Conservation (phyloP, 2,329 filamentous ascomycete genomes). For the Cladophialophora exuberans region DNA sequence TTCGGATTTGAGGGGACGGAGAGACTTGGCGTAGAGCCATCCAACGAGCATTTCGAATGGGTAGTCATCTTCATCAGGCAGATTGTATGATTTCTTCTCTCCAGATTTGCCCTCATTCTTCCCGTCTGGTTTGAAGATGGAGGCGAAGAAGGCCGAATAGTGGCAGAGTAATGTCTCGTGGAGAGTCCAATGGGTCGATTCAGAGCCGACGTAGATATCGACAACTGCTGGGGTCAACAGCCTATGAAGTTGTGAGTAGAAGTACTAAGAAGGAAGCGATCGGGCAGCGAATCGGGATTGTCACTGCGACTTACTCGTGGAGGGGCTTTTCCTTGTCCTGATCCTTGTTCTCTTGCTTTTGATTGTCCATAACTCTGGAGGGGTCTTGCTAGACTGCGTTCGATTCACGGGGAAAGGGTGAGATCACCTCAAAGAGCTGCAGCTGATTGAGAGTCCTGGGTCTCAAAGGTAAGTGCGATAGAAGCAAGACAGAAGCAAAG, state of each 20-base stretch:
- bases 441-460: background rate
- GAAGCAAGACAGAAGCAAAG: background rate
- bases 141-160: constrained; percentile 58
- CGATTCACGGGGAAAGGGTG: background rate
- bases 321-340: constrained; percentile 43
- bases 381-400: background rate
- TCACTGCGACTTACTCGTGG: constrained; percentile 42
- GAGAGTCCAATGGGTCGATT: constrained; percentile 59
- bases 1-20: constrained; percentile 54
- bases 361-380: constrained; percentile 29
- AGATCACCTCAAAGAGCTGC: background rate
- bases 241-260: constrained; percentile 37
- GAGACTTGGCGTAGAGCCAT: constrained; percentile 56
- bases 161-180: constrained; percentile 61
- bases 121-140: constrained; percentile 51
- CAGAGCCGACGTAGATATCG: constrained; percentile 58
- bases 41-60: constrained; percentile 57
- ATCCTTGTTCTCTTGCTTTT: constrained; percentile 13
- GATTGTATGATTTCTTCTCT: constrained; percentile 45
- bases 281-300: background rate
- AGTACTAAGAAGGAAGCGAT: background rate
- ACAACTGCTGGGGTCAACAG: constrained; percentile 59
- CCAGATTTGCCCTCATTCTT: constrained; percentile 37
- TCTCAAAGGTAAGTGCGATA: too few relatives aligned
- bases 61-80: constrained; percentile 57